Evolutionary conservation across 1,284 basidiomycete species (phyloP), one percentile per base, ranked within the genome.

Genomic region (Moesziomyces aphidis): DNA sequence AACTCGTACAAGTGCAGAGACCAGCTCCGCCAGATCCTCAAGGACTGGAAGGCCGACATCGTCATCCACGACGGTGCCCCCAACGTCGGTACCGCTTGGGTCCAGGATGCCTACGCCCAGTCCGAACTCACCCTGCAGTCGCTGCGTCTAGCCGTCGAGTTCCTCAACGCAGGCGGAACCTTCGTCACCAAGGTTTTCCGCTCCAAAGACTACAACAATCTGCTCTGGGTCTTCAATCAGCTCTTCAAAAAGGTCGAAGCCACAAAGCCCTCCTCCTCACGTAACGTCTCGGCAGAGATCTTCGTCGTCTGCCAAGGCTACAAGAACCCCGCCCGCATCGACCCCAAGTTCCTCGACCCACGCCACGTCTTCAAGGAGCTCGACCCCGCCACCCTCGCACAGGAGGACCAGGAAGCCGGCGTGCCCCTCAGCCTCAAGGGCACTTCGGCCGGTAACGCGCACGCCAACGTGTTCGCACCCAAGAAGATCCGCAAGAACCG

Each of bases 21-120:
- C 83, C 89, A 92, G 73, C 90, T 99, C 57, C 90, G 93, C 52
- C 88, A 88, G 44, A 94, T 97, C 86, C 87, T 99, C 73, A 98
- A 99, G 86, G 95, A 98, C 85, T 99, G 97, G 96, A 97, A 95
- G 86, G 97, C 97, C n/a, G 97, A 99, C 85, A 90, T 99, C 39
- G 95, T 99, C n/a, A 89, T 99, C 59, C 97, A 99, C 86, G 97
- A 99, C 86, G 97, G 97, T 88, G 97, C 97, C 46, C 97, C 97
- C 46, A 99, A 99, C 85, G 97, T 99, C 85, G 97, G 97, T 88
- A 93, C 95, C 26, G 97, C 97, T 15, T 99, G 97, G 97, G 90
- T 99, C 65, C 97, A 99, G 86, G 97, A 99, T 86, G 97, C 97
- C 1, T 99, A 96, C 87, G 91, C 91, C 68, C 97, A 99, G 85